Evolutionary conservation across 2,329 filamentous ascomycete genomes (phyloP).

Genomic region (Pyricularia grisea): DNA sequence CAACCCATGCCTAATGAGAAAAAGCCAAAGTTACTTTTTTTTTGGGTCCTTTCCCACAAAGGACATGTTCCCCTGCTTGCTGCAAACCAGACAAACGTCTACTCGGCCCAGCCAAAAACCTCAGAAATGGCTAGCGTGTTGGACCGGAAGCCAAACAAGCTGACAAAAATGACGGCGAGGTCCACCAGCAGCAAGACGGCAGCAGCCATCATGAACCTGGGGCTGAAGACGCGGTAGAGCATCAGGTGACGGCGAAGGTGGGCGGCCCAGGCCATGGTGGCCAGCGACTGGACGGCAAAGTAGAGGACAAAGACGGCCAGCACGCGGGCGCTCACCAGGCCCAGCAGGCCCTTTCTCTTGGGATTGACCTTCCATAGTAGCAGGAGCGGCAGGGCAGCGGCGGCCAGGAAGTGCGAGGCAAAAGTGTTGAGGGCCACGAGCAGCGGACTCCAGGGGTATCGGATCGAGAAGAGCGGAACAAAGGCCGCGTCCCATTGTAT

Average conservation of each 20-base stretch:
- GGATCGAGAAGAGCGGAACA: slow-evolving; percentile 71
- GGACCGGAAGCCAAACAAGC: slow-evolving; percentile 64
- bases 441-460: slow-evolving; percentile 83
- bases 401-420: slow-evolving; percentile 77
- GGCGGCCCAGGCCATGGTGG: slow-evolving; percentile 85
- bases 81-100: not conserved
- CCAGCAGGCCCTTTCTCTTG: slow-evolving; percentile 58
- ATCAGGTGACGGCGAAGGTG: slow-evolving; percentile 86
- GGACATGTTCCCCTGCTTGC: not conserved
- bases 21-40: not conserved
- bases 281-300: slow-evolving; percentile 72
- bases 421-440: slow-evolving; percentile 80
- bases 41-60: too few relatives aligned
- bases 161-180: slow-evolving; percentile 59
- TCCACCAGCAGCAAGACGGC: slow-evolving; percentile 68
- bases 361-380: slow-evolving; percentile 85
- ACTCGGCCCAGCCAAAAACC: slow-evolving; percentile 72
- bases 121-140: slow-evolving; percentile 74
- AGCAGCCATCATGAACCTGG: slow-evolving; percentile 78
- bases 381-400: slow-evolving; percentile 68
- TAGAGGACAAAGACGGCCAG: slow-evolving; percentile 70
- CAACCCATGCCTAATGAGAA: not conserved
- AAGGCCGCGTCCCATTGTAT: slow-evolving; percentile 98
- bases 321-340: slow-evolving; percentile 55
- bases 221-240: slow-evolving; percentile 90